Percentiles rank a stretch among this genome's conserved stretches.
These are phyloP conservation scores for Brassica cretica DNA, from an alignment of 345 rosid genomes.

Conservation along the genomic window DNA sequence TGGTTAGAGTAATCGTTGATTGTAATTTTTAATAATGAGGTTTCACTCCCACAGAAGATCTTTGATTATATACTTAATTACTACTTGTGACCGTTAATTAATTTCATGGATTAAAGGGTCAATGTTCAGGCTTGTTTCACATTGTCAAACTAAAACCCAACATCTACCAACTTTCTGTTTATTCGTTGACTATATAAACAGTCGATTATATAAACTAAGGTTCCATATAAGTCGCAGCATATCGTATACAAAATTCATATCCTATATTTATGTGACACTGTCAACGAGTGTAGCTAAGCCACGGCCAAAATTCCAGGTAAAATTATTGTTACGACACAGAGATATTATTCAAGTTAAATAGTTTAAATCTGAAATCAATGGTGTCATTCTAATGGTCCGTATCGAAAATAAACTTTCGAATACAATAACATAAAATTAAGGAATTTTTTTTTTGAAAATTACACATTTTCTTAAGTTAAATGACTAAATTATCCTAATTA, in stretches of 20 bases:
- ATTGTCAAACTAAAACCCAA: conserved; percentile 40
- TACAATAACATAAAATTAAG: background rate
- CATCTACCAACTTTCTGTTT: conserved; percentile 35
- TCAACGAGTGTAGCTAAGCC: conserved; percentile 19
- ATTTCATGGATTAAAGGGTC: conserved; percentile 24
- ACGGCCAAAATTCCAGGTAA: background rate
- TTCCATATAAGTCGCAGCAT: conserved; percentile 13
- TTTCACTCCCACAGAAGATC: conserved; percentile 33
- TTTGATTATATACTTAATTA: conserved; percentile 26
- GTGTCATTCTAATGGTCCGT: background rate
- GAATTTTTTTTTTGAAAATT: no score
- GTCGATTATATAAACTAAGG: conserved; percentile 19
- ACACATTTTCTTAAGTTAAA: no score
- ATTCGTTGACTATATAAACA: conserved; percentile 35
- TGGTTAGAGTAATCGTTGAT: background rate
- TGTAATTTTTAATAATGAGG: background rate
- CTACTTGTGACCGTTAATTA: conserved; percentile 26
- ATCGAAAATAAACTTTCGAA: background rate
- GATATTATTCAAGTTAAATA: background rate
- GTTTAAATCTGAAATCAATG: background rate
- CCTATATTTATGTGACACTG: conserved; percentile 17
- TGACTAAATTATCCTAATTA: no score
- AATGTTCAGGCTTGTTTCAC: conserved; percentile 29
- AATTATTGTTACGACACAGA: background rate
- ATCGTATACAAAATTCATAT: background rate